Evolutionary conservation across 164 flowering plant genomes (phyloP), one percentile per base, ranked within the genome.

Genomic region (Magnolia changhungtana): DNA sequence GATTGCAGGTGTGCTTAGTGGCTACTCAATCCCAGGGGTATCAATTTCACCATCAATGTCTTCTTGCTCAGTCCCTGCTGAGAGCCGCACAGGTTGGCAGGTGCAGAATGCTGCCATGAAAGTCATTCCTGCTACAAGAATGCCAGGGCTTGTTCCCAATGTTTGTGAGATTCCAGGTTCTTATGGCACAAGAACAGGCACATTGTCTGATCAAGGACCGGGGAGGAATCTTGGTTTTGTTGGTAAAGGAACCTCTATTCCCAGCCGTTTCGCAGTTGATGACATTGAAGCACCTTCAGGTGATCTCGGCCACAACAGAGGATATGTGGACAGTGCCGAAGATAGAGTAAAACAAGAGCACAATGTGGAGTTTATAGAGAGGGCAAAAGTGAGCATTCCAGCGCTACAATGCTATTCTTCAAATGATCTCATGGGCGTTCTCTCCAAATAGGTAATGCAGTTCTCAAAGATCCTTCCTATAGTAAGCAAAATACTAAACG

Each of bases 361-460:
- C 61, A 82, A 74, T 75, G 45, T 83, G 74, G 88, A 89, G n/a
- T 81, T 81, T 61, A 14, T 77, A 50, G 88, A 84, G 50, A 82
- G 80, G 82, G 80, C 81, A 50, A 89, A 77, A 75, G 80, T 79
- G 67, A 85, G 87, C 29, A 61, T 77, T 24, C 84, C 89, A 2
- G 65, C 75, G 50, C 49, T 86, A 37, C 88, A 75, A 61, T 82
- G 82, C 8, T 80, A 78, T 74, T 77, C 89, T 67, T 78, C 88
- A 18, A 86, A 77, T 80, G 92, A 92, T 80, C 83, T 87, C 72
- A 92, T 86, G 91, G 81, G 92, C 74, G 89, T 88, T 58, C 85
- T 90, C 82, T 87, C 90, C 16, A 86, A 92, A 81, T 88, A 90
- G 90, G 90, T 87, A 86, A 82, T 45, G 23, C 69, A 67, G n/a